Evolutionary conservation across 169 alveolate species (phyloP).

Genomic region (Sarcocystis neurona): DNA sequence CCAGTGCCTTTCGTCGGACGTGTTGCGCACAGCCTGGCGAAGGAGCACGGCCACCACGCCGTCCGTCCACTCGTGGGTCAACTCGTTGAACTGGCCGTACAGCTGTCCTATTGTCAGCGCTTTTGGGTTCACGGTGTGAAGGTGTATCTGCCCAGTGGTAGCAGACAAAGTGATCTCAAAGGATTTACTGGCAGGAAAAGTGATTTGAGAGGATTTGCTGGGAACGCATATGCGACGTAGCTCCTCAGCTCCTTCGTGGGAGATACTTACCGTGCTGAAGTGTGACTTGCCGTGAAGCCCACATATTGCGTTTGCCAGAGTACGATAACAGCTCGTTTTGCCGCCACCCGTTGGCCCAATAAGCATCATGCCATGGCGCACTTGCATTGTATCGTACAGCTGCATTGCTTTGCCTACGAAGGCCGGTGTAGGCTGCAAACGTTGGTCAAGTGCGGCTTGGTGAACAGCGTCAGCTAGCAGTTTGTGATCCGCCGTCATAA

Average conservation of each 20-base stretch:
- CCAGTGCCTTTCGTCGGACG: constrained; percentile 81
- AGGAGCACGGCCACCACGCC: constrained; percentile 87
- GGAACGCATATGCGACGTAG: background rate
- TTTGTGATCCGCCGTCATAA: constrained; percentile 87
- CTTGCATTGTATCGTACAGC: constrained; percentile 92
- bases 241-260: too few relatives aligned
- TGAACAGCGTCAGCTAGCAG: constrained; percentile 78
- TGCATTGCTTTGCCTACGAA: constrained; percentile 87
- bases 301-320: constrained; percentile 78
- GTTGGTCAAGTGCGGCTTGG: constrained; percentile 72
- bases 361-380: constrained; percentile 94
- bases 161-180: background rate
- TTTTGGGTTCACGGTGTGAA: constrained; percentile 88
- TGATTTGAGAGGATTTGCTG: constrained; percentile 74
- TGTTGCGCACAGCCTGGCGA: constrained; percentile 79
- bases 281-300: constrained; percentile 63
- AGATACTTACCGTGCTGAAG: background rate
- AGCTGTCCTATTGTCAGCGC: constrained; percentile 86
- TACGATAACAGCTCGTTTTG: constrained; percentile 87
- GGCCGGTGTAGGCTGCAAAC: constrained; percentile 84
- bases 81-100: constrained; percentile 86
- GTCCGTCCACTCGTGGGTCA: constrained; percentile 89
- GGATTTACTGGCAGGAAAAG: constrained; percentile 15
- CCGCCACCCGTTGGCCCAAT: constrained; percentile 98
- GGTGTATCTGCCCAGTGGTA: constrained; percentile 73